phyloP scores from a whole-genome alignment of 1,284 basidiomycete genomes.

The Heterobasidion irregulare region DNA sequence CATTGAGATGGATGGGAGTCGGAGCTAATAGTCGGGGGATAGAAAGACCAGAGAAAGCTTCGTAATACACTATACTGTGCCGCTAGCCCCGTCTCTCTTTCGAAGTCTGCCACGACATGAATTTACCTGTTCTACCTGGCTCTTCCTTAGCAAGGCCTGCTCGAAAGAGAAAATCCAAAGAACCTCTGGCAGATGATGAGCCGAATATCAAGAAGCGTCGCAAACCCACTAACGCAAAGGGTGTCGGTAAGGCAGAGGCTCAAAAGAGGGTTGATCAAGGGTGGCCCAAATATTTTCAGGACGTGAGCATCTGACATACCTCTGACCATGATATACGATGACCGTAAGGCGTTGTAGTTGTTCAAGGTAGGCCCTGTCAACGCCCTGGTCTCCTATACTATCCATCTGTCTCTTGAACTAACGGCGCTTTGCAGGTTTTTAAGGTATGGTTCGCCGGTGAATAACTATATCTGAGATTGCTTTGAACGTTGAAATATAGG shows the following conservation, averaged over 20 bases:
- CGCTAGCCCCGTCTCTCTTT: neutral
- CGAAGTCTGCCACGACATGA: neutral
- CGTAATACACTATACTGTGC: neutral
- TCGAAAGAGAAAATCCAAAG: neutral
- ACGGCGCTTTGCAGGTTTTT: constrained; percentile 11
- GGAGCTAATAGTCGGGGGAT: too few species aligned
- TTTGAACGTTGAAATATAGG: constrained; percentile 29
- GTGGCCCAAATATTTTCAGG: constrained; percentile 18
- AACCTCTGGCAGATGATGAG: neutral
- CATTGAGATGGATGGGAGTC: too few species aligned
- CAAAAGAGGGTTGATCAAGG: constrained; percentile 1
- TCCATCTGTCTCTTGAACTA: neutral
- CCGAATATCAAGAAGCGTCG: neutral
- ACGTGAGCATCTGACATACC: constrained; percentile 10
- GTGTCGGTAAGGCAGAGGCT: neutral
- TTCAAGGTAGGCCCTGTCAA: constrained; percentile 14
- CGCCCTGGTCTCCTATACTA: neutral
- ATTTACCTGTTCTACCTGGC: neutral
- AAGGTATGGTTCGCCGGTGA: constrained; percentile 14
- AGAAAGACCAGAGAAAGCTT: too few species aligned
- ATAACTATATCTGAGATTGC: constrained; percentile 10
- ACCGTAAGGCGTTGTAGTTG: constrained; percentile 8
- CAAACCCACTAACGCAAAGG: neutral
- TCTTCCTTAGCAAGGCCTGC: neutral
- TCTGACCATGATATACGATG: neutral